Evolutionary conservation across 2,329 filamentous ascomycete genomes (phyloP).

Genomic region (Chaetomiaceae sp.): DNA sequence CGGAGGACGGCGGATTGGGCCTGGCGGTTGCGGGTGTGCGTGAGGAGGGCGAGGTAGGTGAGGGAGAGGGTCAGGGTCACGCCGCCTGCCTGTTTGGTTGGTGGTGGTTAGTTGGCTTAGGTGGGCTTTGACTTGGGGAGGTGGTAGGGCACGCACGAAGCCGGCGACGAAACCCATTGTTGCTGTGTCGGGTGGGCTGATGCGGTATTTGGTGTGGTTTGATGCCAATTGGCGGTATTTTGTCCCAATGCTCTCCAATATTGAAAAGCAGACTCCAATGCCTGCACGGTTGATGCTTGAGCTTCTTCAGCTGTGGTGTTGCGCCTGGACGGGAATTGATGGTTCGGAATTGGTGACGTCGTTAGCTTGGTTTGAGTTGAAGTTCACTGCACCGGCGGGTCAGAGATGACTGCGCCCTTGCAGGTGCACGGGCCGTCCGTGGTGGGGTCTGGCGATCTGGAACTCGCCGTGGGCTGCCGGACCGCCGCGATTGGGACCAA

Average conservation of each 20-base stretch:
- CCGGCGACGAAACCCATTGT: conserved; percentile 70
- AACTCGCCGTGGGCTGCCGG: background rate
- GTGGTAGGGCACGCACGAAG: conserved; percentile 54
- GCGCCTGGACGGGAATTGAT: background rate
- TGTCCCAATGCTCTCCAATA: background rate
- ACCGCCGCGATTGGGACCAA: conserved; percentile 7
- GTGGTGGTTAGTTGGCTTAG: background rate
- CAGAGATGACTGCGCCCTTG: background rate
- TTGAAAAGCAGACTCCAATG: background rate
- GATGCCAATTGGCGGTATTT: conserved; percentile 7
- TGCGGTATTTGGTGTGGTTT: background rate
- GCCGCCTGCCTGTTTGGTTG: conserved; percentile 58
- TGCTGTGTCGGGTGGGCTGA: conserved; percentile 10
- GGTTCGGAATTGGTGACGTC: conserved; percentile 7
- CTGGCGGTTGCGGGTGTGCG: conserved; percentile 65
- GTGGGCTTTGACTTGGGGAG: background rate
- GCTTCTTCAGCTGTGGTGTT: background rate
- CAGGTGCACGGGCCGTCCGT: background rate
- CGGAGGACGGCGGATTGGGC: conserved; percentile 53
- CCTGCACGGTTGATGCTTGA: background rate
- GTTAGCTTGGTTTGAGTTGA: background rate
- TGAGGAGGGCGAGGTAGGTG: conserved; percentile 66
- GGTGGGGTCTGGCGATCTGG: background rate
- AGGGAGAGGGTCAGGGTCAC: conserved; percentile 69
- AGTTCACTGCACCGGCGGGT: background rate